Percentiles rank a stretch among this genome's conserved stretches.
These are phyloP conservation scores for Cryptomeria japonica DNA, from an alignment of 75 land plant genomes.

Conservation along the genomic window DNA sequence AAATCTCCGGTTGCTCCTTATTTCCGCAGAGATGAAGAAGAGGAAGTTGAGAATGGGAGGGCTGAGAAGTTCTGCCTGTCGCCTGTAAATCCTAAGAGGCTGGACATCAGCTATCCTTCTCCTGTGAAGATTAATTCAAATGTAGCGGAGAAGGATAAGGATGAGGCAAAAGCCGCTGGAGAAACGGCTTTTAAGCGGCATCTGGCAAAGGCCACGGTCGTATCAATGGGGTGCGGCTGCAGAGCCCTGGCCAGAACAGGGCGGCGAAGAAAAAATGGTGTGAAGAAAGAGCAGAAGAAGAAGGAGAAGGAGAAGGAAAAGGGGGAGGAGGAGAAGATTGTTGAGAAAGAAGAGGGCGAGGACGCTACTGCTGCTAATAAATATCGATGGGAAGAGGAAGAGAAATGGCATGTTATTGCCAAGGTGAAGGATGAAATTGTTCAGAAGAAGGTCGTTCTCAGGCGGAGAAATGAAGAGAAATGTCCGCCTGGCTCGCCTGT, in stretches of 20 bases:
- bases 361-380: neutral
- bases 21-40: neutral
- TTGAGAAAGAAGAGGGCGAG: neutral
- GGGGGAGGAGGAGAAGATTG: neutral
- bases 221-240: conserved; percentile 9
- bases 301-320: neutral
- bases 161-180: neutral
- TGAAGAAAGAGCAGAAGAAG: neutral
- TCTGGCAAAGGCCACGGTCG: conserved; percentile 8
- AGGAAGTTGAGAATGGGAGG: neutral
- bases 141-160: neutral
- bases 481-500: conserved; percentile 13
- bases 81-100: conserved; percentile 15
- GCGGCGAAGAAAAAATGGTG: neutral
- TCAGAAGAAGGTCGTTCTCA: conserved; percentile 19
- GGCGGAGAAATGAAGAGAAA: neutral
- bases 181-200: neutral
- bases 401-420: conserved; percentile 46
- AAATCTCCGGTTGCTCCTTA: neutral
- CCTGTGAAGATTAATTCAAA: neutral
- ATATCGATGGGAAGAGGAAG: conserved; percentile 37
- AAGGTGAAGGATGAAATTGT: conserved; percentile 14
- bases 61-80: conserved; percentile 11
- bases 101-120: conserved; percentile 5
- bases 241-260: neutral